Conservation (phyloP, 2,329 filamentous ascomycete genomes). For the Alternaria metachromatica region DNA sequence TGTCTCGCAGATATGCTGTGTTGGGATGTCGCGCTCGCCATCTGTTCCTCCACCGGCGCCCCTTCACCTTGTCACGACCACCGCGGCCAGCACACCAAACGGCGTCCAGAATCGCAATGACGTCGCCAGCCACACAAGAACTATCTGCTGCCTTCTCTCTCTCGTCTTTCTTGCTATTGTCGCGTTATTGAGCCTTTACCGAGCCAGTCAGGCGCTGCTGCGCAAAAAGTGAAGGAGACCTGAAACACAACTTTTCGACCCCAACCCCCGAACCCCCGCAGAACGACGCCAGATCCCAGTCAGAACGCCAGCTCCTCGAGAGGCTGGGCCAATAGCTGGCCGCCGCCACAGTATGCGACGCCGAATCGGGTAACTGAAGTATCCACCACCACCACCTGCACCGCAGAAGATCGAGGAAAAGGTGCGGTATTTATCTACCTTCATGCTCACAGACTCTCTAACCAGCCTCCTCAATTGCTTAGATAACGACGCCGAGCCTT, state of each 20-base stretch:
- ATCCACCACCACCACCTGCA: not conserved
- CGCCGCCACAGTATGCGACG: not conserved
- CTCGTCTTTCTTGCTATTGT: not conserved
- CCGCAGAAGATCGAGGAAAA: not conserved
- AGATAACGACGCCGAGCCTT: constrained; percentile 1
- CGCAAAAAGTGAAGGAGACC: constrained; percentile 4
- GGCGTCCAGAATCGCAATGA: not conserved
- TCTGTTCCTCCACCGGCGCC: not conserved
- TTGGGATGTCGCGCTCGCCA: not conserved
- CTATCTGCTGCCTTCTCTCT: not conserved
- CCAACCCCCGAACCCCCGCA: not conserved
- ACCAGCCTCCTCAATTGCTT: constrained; percentile 2
- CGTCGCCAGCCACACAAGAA: not conserved
- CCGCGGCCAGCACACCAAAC: no score
- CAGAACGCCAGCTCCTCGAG: not conserved
- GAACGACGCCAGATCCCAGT: not conserved
- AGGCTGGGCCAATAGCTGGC: constrained; percentile 2
- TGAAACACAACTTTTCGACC: not conserved
- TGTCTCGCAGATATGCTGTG: not conserved
- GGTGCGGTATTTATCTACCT: not conserved
- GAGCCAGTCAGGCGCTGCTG: not conserved
- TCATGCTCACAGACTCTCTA: not conserved
- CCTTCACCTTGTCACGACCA: not conserved
- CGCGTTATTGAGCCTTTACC: not conserved
- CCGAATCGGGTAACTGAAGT: not conserved